These are phyloP conservation scores for Dendrobium huoshanense DNA, from an alignment of 106 monocot species.

Conservation along the genomic window DNA sequence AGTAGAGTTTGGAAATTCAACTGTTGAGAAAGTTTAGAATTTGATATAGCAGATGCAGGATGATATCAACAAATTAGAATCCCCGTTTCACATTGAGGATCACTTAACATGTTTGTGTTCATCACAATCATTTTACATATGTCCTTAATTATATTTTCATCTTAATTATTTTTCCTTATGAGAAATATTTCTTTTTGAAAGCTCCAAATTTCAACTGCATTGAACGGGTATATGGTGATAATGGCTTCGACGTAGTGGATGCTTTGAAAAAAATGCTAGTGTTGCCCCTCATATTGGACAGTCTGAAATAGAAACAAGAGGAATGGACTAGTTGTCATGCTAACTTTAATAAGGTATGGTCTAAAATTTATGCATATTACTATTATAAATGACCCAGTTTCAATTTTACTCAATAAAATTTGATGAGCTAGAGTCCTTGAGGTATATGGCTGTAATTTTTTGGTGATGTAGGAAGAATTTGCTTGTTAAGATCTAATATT, in stretches of 20 bases:
- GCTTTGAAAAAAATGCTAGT: slow-evolving; percentile 57
- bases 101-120: too few species aligned
- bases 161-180: slow-evolving; percentile 2
- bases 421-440: slow-evolving; percentile 38
- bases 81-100: too few species aligned
- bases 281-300: slow-evolving; percentile 66
- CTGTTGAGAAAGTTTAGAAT: too few species aligned
- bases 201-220: slow-evolving; percentile 79
- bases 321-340: slow-evolving; percentile 65
- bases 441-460: too few species aligned
- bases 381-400: slow-evolving; percentile 85
- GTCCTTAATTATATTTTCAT: too few species aligned
- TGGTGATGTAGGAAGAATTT: too few species aligned
- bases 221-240: slow-evolving; percentile 83
- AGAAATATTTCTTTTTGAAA: slow-evolving; percentile 6
- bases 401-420: slow-evolving; percentile 80
- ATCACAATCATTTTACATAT: too few species aligned
- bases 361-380: slow-evolving; percentile 76
- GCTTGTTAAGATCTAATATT: too few species aligned
- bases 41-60: too few species aligned
- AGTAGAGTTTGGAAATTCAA: too few species aligned
- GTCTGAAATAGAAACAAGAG: slow-evolving; percentile 85
- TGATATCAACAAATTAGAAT: neutral
- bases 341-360: slow-evolving; percentile 84
- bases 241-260: slow-evolving; percentile 79